Evolutionary conservation across 495 filamentous ascomycete species (phyloP).

Genomic region (Thermothielavioides terrestris): DNA sequence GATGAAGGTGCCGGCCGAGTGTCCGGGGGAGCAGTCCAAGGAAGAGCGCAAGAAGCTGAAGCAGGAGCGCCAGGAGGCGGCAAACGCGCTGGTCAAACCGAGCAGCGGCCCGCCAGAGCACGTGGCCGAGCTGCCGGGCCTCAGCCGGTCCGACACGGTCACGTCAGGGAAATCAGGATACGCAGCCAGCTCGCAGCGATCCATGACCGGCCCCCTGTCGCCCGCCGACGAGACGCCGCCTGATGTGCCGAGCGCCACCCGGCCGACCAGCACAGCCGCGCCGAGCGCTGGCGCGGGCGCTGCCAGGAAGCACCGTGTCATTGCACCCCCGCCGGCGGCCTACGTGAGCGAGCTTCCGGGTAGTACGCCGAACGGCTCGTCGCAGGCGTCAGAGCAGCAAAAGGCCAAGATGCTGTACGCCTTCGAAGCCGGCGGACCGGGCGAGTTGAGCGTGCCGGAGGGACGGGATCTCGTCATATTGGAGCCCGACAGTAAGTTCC

Average conservation of each 20-base stretch:
- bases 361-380: conserved; percentile 30
- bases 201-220: conserved; percentile 52
- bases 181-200: conserved; percentile 67
- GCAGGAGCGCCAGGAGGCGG: conserved; percentile 66
- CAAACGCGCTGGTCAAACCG: conserved; percentile 49
- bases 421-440: conserved; percentile 69
- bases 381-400: conserved; percentile 44
- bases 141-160: conserved; percentile 84
- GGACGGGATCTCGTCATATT: conserved; percentile 66
- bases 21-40: conserved; percentile 85
- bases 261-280: conserved; percentile 14
- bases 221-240: conserved; percentile 37
- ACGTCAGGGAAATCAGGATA: conserved; percentile 87
- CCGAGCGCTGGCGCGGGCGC: conserved; percentile 25
- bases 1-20: conserved; percentile 95
- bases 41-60: conserved; percentile 93
- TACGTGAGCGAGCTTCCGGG: conserved; percentile 61
- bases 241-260: conserved; percentile 28
- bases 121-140: conserved; percentile 43
- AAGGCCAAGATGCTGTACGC: conserved; percentile 83
- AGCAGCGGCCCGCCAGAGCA: conserved; percentile 26
- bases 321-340: conserved; percentile 78
- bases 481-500: conserved; percentile 86
- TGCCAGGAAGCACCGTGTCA: conserved; percentile 55
- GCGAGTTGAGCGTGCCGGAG: conserved; percentile 72